These are phyloP conservation scores for Annona squamosa DNA, from an alignment of 164 flowering plant genomes.

Conservation along the genomic window DNA sequence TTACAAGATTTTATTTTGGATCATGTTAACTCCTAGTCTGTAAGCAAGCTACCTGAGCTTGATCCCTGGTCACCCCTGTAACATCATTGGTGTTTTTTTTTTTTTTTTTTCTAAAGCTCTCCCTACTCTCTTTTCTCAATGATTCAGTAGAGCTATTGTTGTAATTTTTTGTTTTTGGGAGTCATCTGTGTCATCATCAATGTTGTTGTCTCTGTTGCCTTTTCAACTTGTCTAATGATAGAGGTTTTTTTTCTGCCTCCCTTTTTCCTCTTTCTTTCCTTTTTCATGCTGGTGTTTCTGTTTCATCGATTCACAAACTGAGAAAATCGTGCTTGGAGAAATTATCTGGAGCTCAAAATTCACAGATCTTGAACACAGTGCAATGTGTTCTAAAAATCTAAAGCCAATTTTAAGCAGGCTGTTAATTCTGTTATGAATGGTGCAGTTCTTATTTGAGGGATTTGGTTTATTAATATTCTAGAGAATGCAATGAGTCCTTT, in stretches of 20 bases:
- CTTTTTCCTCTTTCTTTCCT: neutral
- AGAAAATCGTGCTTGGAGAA: neutral
- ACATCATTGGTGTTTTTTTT: neutral
- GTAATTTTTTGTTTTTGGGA: constrained; percentile 9
- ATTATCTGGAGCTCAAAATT: neutral
- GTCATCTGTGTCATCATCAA: neutral
- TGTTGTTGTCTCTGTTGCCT: constrained; percentile 17
- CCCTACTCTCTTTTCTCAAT: neutral
- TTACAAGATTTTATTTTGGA: constrained; percentile 6
- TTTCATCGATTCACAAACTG: neutral
- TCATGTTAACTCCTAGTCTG: constrained; percentile 16
- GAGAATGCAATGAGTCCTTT: neutral
- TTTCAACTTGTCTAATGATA: constrained; percentile 15
- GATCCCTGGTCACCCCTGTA: constrained; percentile 15
- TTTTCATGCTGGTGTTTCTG: too few species aligned
- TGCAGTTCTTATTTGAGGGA: neutral
- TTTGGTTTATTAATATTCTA: neutral
- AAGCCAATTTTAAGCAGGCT: neutral
- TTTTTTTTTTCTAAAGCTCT: neutral
- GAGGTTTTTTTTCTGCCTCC: constrained; percentile 10
- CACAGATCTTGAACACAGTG: too few species aligned
- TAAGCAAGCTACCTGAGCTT: constrained; percentile 24
- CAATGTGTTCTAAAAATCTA: neutral
- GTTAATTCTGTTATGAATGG: neutral
- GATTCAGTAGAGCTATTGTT: constrained; percentile 9